Evolutionary conservation across 1,284 basidiomycete species (phyloP).

Genomic region (Fomitopsis betulina): DNA sequence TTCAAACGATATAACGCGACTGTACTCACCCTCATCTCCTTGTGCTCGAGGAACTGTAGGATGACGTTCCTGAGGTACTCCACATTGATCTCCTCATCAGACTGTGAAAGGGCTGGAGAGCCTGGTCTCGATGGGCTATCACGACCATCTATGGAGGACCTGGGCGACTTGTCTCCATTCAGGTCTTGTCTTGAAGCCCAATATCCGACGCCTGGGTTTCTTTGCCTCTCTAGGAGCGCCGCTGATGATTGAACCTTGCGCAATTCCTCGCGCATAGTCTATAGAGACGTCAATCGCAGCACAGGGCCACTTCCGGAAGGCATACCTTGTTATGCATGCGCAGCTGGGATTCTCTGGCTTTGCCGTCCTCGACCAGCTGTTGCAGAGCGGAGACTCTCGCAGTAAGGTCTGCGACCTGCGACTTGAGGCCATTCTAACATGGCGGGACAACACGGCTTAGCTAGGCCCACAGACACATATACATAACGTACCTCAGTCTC

Average conservation of each 20-base stretch:
- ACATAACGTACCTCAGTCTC: slow-evolving; percentile 51
- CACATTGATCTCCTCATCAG: slow-evolving; percentile 91
- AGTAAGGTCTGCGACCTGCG: slow-evolving; percentile 40
- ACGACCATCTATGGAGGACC: slow-evolving; percentile 41
- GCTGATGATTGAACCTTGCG: slow-evolving; percentile 91
- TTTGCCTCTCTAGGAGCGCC: slow-evolving; percentile 82
- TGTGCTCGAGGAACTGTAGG: slow-evolving; percentile 88
- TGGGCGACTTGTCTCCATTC: slow-evolving; percentile 41
- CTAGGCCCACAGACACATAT: neutral
- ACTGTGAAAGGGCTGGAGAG: slow-evolving; percentile 32
- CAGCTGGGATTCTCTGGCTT: slow-evolving; percentile 60
- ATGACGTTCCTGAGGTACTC: slow-evolving; percentile 95
- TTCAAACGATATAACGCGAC: slow-evolving; percentile 15
- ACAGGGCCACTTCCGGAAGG: neutral
- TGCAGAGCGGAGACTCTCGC: slow-evolving; percentile 45
- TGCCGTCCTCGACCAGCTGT: slow-evolving; percentile 59
- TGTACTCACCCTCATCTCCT: slow-evolving; percentile 74
- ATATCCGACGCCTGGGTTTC: slow-evolving; percentile 91
- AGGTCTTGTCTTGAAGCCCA: slow-evolving; percentile 58
- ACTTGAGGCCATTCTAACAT: slow-evolving; percentile 39
- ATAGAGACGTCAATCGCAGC: slow-evolving; percentile 6
- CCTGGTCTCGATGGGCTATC: slow-evolving; percentile 38
- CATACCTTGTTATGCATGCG: slow-evolving; percentile 72
- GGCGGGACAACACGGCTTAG: neutral
- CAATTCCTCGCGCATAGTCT: slow-evolving; percentile 87